These are phyloP conservation scores for Coccomyxa sp. DNA, from an alignment of 139 green algal species.

Conservation along the genomic window DNA sequence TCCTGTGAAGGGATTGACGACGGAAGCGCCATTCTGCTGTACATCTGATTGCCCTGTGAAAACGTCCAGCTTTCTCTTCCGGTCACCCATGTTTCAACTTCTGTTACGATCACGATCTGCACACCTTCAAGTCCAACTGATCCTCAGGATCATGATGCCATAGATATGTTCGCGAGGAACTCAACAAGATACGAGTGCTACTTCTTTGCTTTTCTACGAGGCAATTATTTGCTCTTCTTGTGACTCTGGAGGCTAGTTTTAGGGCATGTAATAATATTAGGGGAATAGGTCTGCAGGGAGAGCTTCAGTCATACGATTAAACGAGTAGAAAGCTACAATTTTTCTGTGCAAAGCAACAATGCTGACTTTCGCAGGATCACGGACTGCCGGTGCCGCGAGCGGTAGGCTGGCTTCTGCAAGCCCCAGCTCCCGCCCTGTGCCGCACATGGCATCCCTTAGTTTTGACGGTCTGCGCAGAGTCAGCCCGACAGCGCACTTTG, in stretches of 20 bases:
- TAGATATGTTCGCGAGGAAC: not conserved
- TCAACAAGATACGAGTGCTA: not conserved
- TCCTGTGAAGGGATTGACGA: slow-evolving; percentile 78
- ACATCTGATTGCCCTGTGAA: not conserved
- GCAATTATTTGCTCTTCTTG: not conserved
- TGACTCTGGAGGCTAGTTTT: not conserved
- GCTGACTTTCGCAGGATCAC: no score
- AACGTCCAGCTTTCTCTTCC: slow-evolving; percentile 78
- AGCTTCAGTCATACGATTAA: no score
- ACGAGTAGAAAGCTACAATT: no score
- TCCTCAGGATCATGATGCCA: not conserved
- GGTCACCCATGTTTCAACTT: slow-evolving; percentile 17
- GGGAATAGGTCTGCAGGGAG: no score
- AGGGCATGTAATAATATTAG: not conserved
- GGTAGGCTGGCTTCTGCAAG: no score
- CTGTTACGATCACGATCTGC: not conserved
- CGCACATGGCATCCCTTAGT: not conserved
- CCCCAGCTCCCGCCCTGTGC: no score
- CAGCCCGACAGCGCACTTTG: not conserved
- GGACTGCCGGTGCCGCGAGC: no score
- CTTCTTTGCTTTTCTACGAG: not conserved
- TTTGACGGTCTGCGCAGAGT: not conserved
- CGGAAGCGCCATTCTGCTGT: not conserved
- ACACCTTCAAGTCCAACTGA: not conserved
- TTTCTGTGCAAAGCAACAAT: no score